Evolutionary conservation across 2,329 filamentous ascomycete genomes (phyloP).

Genomic region (Pseudocercospora musae): DNA sequence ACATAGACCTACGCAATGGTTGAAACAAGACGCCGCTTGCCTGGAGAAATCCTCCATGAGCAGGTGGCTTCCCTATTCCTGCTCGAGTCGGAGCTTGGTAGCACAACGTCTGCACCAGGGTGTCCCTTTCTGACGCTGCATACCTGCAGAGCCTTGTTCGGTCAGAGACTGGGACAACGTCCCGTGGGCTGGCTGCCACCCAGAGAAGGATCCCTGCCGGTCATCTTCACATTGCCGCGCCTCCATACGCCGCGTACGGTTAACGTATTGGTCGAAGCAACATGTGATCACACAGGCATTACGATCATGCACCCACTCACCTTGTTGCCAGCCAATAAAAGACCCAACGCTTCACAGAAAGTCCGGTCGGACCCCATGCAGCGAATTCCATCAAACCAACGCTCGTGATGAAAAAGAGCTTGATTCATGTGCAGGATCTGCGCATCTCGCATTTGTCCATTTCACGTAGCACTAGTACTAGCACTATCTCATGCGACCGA

Average conservation of each 20-base stretch:
- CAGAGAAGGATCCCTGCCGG: background rate
- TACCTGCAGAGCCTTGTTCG: background rate
- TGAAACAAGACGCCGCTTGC: background rate
- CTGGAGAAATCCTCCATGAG: background rate
- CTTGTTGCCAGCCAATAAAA: background rate
- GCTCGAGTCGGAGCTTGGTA: background rate
- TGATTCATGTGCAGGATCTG: slow-evolving; percentile 4
- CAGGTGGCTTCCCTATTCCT: background rate
- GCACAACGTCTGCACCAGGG: background rate
- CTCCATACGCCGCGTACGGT: background rate
- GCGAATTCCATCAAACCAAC: slow-evolving; percentile 2
- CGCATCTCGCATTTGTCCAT: background rate
- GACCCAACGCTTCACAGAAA: slow-evolving; percentile 3
- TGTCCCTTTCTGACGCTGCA: background rate
- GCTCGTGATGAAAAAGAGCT: background rate
- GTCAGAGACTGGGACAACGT: background rate
- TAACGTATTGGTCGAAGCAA: background rate
- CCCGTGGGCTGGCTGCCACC: too few species aligned
- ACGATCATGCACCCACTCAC: background rate
- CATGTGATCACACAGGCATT: background rate
- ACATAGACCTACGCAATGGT: background rate
- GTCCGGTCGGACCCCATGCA: background rate
- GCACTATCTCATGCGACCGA: slow-evolving; percentile 2
- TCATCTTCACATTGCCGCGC: background rate
- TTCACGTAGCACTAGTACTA: background rate